These are phyloP conservation scores for Trypanosomatidae sp. DNA, from an alignment of 208 protist species.

Conservation along the genomic window DNA sequence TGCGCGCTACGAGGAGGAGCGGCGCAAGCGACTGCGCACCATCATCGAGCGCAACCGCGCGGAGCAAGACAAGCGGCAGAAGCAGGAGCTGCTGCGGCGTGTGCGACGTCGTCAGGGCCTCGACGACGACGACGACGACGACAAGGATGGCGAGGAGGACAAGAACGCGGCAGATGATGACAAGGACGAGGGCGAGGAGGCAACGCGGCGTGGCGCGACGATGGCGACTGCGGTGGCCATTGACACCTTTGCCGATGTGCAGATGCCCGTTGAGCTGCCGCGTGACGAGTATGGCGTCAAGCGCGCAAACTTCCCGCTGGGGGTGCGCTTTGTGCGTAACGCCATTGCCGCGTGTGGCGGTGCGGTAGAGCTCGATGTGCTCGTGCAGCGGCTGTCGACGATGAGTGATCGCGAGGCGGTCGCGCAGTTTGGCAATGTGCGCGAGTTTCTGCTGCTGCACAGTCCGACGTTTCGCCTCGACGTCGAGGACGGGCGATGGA, in stretches of 20 bases:
- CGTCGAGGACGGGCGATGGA: constrained; percentile 50
- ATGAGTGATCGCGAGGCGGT: constrained; percentile 58
- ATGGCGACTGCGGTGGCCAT: too few relatives aligned
- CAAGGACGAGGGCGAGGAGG: not conserved
- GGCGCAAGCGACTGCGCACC: constrained; percentile 67
- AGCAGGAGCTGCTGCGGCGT: constrained; percentile 35
- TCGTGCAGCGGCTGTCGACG: constrained; percentile 72
- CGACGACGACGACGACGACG: not conserved
- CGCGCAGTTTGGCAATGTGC: constrained; percentile 78
- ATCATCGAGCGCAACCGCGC: constrained; percentile 73
- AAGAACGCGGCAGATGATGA: not conserved
- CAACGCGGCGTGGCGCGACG: constrained; percentile 13
- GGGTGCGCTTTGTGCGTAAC: constrained; percentile 83
- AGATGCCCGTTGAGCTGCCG: constrained; percentile 80
- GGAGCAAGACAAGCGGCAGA: constrained; percentile 57
- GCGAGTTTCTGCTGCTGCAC: constrained; percentile 86
- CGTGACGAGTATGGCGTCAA: constrained; percentile 85
- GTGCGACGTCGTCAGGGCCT: not conserved
- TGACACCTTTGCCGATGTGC: constrained; percentile 57
- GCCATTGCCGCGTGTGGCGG: constrained; percentile 73
- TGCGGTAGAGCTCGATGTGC: constrained; percentile 77
- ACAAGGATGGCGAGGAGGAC: not conserved
- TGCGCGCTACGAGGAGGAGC: constrained; percentile 44
- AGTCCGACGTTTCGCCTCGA: constrained; percentile 69
- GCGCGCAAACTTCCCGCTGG: constrained; percentile 77